Evolutionary conservation across 306 rosid genomes (phyloP), one percentile per base, ranked within the genome.

Genomic region (Vicia sativa): DNA sequence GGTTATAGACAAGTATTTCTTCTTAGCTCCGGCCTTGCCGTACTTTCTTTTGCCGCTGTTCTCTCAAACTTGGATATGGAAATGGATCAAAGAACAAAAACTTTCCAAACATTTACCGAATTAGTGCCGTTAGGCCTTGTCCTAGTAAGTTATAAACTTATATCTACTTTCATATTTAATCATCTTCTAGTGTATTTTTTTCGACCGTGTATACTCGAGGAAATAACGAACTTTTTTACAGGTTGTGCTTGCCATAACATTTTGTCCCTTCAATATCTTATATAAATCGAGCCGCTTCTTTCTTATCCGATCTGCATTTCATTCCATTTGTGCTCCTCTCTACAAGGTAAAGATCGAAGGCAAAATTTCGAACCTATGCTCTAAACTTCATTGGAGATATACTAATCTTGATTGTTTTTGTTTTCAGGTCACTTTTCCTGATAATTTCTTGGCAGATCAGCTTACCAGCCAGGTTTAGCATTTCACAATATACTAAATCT

Each of bases 401-500:
- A 2, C 23, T 31, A 39, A 29, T 72, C 2, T 43, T 67, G 28
- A 46, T 48, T 62, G 4, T 50, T 76, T 37, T 54, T 34, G 19
- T 68, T 23, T 80, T 65, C 66, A 91, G 96, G 81, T 75, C 57
- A 76, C 73, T 34, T 74, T 91, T 7, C 80, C 80, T 35, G 97
- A 88, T 23, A 83, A 83, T 77, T 83, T 91, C 82, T 76, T 88
- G 77, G 96, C 96, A 26, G 93, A 91, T 81, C 96, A 91, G 71
- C 87, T 91, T 41, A 91, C 97, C 6, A 91, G 96, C 78, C 87
- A 88, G 95, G 97, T 88, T 43, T 31, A 9, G 1, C 14, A 65
- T 11, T 43, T 28, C 7, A 65, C 19, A 62, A 31, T 31, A 53
- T 13, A 39, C 77, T 41, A 72, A 25, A 38, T 72, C 23, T 39